Base-by-base conservation (phyloP, 768 basidiomycete species). In the Russula earlei region DNA sequence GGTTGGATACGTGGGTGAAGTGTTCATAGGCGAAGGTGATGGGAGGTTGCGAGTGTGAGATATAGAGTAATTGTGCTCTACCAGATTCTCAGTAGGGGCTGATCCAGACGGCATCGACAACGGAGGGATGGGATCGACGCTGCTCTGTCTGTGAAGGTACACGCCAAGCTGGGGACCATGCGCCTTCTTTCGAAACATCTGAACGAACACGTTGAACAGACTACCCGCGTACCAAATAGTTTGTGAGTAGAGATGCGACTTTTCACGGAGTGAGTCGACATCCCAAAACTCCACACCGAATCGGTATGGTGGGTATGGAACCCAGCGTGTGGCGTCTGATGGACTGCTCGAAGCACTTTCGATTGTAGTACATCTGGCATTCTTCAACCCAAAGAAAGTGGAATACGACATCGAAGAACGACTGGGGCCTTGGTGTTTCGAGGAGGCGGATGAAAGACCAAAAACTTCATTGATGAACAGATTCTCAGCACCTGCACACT, bases 261-360 rank as follows among this genome's bases (percentile, higher is more conserved):
- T 95, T 71, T 95, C 92, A 55, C 83, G 85, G 37, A 96, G 75
- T 33, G 75, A 70, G 58, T 87, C 84, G 19, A 91, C 77, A 64
- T 87, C 85, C 85, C 88, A 94, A 66, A 95, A 95, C 69, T 95
- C 92, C 49, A 91, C 88, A 9, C 81, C 80, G 66, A 95, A 91
- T 20, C 92, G 80, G 69, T 77, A 87, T 0, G 93, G 93, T 43
- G 86, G 83, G 64, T 82, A 80, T n/a, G 78, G 74, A 0, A 84
- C 78, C 84, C 85, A 90, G 62, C 69, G 77, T 20, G 66, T 59
- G 41, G 77, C 70, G 4, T 77, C 77, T n/a, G 67, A 69, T 0
- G 72, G 54, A 58, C 79, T 78, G 14, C 64, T 69, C 11, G 71
- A 64, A 46, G 77, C 65, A 61, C 77, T 78, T 40, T 70, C 69